Evolutionary conservation across 352 stramenopile species (phyloP).

Genomic region (Globisporangium acanthophoron): DNA sequence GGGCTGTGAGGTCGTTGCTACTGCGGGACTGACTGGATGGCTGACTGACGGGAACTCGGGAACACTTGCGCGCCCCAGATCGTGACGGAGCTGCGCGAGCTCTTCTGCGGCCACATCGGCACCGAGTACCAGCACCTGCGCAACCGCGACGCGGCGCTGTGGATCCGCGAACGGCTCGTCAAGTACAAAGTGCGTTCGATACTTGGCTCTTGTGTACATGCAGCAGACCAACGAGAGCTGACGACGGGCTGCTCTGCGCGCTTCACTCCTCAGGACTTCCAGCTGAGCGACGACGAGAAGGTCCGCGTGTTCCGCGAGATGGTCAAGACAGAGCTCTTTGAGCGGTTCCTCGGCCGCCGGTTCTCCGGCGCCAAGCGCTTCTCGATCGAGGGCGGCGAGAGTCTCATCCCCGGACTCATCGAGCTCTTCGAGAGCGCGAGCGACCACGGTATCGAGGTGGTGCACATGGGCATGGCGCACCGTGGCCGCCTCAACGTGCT

Average conservation of each 20-base stretch:
- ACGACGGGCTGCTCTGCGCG: background rate
- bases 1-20: background rate
- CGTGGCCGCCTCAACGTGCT: constrained; percentile 97
- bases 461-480: constrained; percentile 99
- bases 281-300: constrained; percentile 84
- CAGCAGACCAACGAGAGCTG: background rate
- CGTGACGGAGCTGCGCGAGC: constrained; percentile 89
- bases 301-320: constrained; percentile 93
- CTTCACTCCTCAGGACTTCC: constrained; percentile 16
- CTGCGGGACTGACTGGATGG: too few relatives aligned
- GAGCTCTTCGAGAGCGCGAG: constrained; percentile 93
- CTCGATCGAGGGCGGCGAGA: constrained; percentile 97
- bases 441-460: constrained; percentile 94
- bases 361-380: constrained; percentile 96
- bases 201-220: background rate
- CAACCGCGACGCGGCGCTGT: constrained; percentile 85
- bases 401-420: constrained; percentile 93
- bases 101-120: constrained; percentile 96
- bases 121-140: constrained; percentile 99
- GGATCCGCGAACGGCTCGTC: constrained; percentile 67
- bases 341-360: constrained; percentile 96
- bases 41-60: too few relatives aligned
- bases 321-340: constrained; percentile 95
- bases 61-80: constrained; percentile 55
- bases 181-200: constrained; percentile 36